Conservation (phyloP, 2,329 filamentous ascomycete species). For the Coniella lustricola region DNA sequence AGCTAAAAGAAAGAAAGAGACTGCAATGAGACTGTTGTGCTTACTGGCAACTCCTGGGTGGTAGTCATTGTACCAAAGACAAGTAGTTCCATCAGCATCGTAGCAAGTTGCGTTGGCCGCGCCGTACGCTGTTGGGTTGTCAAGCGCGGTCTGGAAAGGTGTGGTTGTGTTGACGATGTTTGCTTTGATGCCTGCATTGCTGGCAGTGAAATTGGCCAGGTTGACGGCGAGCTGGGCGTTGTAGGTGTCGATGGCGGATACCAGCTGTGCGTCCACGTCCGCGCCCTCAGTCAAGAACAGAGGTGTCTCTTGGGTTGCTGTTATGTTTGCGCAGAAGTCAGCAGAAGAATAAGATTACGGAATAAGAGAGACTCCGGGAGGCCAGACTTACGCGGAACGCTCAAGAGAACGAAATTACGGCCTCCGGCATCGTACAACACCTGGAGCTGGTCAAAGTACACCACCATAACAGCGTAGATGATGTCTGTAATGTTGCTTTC, state of each 20-base stretch:
- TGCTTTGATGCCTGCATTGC: constrained; percentile 27
- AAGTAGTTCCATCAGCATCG: constrained; percentile 34
- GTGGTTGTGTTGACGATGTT: constrained; percentile 33
- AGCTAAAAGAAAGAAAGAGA: background rate
- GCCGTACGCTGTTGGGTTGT: constrained; percentile 34
- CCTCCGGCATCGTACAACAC: constrained; percentile 45
- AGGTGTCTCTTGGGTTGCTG: constrained; percentile 35
- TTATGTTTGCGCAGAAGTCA: no score
- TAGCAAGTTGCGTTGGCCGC: constrained; percentile 35
- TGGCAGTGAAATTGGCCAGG: constrained; percentile 26
- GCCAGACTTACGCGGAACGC: constrained; percentile 40
- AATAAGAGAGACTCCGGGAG: rapidly evolving
- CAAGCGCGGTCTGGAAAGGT: constrained; percentile 35
- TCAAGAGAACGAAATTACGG: constrained; percentile 53
- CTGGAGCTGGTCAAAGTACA: constrained; percentile 34
- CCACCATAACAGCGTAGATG: constrained; percentile 33
- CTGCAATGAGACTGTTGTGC: no score
- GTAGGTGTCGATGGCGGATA: constrained; percentile 29
- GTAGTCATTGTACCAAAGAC: constrained; percentile 39
- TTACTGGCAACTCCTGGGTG: constrained; percentile 34
- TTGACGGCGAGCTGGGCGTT: constrained; percentile 28
- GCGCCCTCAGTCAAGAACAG: constrained; percentile 22
- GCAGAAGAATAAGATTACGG: no score
- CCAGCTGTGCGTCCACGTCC: constrained; percentile 24
- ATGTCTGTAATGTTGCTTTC: constrained; percentile 24